phyloP scores from a whole-genome alignment of 2,329 filamentous ascomycete genomes.

The Tothia fuscella region DNA sequence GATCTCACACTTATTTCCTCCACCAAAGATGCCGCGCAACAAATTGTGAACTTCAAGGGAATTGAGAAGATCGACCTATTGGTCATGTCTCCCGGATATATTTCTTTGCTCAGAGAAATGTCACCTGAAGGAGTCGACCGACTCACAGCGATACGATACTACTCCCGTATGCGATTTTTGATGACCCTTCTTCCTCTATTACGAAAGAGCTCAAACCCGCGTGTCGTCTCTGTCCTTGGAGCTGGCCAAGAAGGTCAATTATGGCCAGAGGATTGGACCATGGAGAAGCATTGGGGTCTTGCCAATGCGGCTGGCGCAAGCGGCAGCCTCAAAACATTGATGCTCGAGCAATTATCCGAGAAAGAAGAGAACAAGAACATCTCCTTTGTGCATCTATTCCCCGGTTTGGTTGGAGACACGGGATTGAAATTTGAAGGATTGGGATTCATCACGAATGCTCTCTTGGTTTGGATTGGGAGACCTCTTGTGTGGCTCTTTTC shows the following conservation, averaged over 20 bases:
- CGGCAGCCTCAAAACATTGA: conserved; percentile 12
- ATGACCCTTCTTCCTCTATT: not conserved
- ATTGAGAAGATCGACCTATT: conserved; percentile 11
- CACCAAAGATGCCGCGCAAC: conserved; percentile 11
- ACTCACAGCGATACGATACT: conserved; percentile 41
- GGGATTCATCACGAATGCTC: not conserved
- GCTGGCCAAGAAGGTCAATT: conserved; percentile 41
- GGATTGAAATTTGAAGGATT: conserved; percentile 10
- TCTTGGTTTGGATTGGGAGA: conserved; percentile 9
- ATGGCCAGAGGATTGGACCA: conserved; percentile 34
- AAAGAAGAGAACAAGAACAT: conserved; percentile 11
- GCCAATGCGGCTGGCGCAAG: conserved; percentile 14
- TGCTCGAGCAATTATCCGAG: conserved; percentile 12
- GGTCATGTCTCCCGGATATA: conserved; percentile 1
- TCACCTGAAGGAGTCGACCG: conserved; percentile 44
- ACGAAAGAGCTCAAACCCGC: conserved; percentile 33
- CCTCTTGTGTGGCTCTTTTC: conserved; percentile 10
- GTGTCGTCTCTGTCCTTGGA: conserved; percentile 44
- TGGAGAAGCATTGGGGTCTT: conserved; percentile 27
- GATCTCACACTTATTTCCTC: conserved; percentile 13
- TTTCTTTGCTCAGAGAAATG: not conserved
- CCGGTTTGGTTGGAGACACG: conserved; percentile 11
- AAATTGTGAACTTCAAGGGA: conserved; percentile 8
- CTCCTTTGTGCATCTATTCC: conserved; percentile 11
- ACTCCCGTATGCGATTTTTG: conserved; percentile 35